Base-by-base conservation (phyloP, 495 filamentous ascomycete species). In the Xylaria longipes region DNA sequence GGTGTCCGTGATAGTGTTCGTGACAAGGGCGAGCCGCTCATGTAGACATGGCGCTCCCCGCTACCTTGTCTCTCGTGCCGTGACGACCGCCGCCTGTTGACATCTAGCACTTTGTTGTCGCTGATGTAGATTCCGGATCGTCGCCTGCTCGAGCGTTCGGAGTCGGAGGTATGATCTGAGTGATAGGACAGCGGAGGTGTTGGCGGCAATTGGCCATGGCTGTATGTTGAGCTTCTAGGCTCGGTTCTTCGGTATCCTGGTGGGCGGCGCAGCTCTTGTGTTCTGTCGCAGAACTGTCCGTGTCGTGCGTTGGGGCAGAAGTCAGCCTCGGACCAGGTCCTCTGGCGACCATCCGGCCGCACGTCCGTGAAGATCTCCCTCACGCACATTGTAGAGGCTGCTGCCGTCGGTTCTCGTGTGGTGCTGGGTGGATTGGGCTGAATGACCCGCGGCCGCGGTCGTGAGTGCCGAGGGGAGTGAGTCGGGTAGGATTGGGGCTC, bases 321-420 rank as follows among this genome's bases (percentile, higher is more conserved):
- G 6, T 71, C 61, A 7, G 33, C 52, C 61, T 65, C 62, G 11
- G 61, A 37, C 62, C 69, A 60, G 29, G 48, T 65, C 33, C 12
- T 11, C 6, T 33, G 27, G 63, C 69, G 73, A 20, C 75, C 75
- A 52, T 79, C 77, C 41, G 77, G 64, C 63, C 74, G 76, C 37
- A 72, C 71, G 33, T 76, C 74, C 52, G 71, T 65, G 52, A 75
- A 82, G 52, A 83, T 71, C 33, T 81, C 80, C 74, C 80, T 80
- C 66, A 80, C 71, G 65, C 84, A 85, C 84, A 85, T 85, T 50
- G 75, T 82, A 78, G 64, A 74, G 71, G 74, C 52, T 67, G 69
- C 61, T 63, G 71, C 74, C n/a, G 73, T 78, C 70, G 77, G n/a
- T 41, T 54, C 68, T 71, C 63, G 69, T 61, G 72, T 73, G 65